Percentiles rank a stretch among this genome's conserved stretches.
These are phyloP conservation scores for Galium porrigens DNA, from an alignment of 305 asterid species.

Conservation along the genomic window DNA sequence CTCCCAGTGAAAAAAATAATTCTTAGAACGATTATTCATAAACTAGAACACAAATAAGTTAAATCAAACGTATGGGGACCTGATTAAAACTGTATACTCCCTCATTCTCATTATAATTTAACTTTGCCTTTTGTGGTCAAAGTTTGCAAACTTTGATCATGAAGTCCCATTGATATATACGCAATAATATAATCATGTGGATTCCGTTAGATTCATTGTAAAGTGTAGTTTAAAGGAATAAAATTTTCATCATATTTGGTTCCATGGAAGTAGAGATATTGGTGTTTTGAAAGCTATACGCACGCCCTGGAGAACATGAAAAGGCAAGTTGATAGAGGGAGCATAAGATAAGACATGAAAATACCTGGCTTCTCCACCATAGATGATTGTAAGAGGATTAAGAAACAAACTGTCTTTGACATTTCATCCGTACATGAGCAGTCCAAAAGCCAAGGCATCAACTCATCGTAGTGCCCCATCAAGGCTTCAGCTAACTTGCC, in stretches of 20 bases:
- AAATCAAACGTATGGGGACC: too few relatives aligned
- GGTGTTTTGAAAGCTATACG: too few relatives aligned
- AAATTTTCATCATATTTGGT: not conserved
- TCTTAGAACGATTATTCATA: too few relatives aligned
- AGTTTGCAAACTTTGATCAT: too few relatives aligned
- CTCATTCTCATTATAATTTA: too few relatives aligned
- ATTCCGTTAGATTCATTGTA: not conserved
- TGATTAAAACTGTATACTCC: too few relatives aligned
- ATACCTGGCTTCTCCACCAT: slow-evolving; percentile 49
- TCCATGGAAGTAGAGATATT: not conserved
- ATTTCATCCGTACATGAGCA: slow-evolving; percentile 47
- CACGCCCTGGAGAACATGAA: not conserved
- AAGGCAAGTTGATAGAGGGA: not conserved
- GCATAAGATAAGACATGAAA: slow-evolving; percentile 3
- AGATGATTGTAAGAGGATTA: slow-evolving; percentile 51
- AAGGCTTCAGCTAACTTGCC: slow-evolving; percentile 42
- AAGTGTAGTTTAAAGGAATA: not conserved
- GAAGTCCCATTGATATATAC: too few relatives aligned
- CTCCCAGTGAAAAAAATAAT: too few relatives aligned
- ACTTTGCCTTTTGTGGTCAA: too few relatives aligned
- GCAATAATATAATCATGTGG: not conserved
- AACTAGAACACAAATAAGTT: too few relatives aligned
- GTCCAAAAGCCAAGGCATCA: slow-evolving; percentile 54
- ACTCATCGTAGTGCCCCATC: slow-evolving; percentile 29
- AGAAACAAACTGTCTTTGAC: slow-evolving; percentile 54